Percentiles rank a stretch among this genome's conserved stretches.
Conservation (phyloP, 176 grass and related monocot genomes). For the Aegilops umbellulata region DNA sequence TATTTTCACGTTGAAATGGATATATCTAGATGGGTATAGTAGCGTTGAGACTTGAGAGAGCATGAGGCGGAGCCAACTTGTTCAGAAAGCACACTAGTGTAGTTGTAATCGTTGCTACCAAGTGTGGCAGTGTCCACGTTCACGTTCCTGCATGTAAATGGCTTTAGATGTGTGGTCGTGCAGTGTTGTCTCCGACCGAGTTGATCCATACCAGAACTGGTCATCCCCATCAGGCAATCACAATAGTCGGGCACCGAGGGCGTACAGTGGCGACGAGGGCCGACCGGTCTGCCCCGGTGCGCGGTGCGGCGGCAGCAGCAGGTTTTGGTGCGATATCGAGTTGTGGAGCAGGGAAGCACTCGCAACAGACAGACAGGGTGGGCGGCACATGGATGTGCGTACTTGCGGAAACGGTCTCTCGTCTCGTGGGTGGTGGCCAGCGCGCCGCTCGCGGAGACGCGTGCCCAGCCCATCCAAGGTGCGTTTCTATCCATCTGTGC, state of each 20-base stretch:
- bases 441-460: neutral
- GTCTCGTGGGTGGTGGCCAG: neutral
- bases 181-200: neutral
- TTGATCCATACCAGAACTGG: neutral
- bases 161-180: too few relatives aligned
- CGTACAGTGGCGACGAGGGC: neutral
- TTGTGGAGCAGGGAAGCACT: slow-evolving; percentile 3
- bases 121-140: too few relatives aligned
- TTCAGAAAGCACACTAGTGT: too few relatives aligned
- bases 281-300: neutral
- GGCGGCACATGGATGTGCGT: neutral
- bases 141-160: too few relatives aligned
- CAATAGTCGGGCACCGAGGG: neutral
- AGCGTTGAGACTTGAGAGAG: too few relatives aligned
- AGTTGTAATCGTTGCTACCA: too few relatives aligned
- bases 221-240: neutral
- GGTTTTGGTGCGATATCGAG: slow-evolving; percentile 15
- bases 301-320: neutral
- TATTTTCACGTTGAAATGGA: too few relatives aligned
- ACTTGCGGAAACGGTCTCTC: neutral
- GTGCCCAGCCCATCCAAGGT: too few relatives aligned
- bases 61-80: too few relatives aligned
- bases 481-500: too few relatives aligned
- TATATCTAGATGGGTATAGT: too few relatives aligned
- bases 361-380: neutral